phyloP scores from a whole-genome alignment of 768 basidiomycete genomes.

The Macrolepiota dolichaula region DNA sequence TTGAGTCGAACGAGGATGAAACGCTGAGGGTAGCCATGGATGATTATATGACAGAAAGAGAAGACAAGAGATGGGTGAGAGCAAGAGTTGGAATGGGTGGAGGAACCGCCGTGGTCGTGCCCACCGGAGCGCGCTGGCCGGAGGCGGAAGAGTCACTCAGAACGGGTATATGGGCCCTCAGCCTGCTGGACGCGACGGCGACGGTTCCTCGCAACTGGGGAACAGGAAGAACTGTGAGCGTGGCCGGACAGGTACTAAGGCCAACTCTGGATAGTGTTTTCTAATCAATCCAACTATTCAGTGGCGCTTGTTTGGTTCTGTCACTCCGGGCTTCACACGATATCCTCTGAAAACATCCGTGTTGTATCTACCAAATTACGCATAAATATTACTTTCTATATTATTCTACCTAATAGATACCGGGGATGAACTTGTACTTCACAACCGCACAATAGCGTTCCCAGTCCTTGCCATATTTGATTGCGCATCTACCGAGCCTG shows the following conservation, averaged over 20 bases:
- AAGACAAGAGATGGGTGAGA: neutral
- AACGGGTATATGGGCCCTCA: constrained; percentile 9
- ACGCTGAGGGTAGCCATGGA: constrained; percentile 19
- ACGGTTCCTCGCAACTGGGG: constrained; percentile 12
- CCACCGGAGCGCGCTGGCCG: constrained; percentile 5
- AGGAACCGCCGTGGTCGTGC: constrained; percentile 13
- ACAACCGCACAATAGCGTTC: constrained; percentile 85
- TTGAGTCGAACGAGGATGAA: constrained; percentile 31
- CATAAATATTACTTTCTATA: neutral
- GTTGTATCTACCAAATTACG: neutral
- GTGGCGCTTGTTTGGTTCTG: constrained; percentile 9
- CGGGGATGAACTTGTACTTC: constrained; percentile 88
- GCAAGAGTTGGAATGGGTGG: neutral
- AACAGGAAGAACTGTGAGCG: neutral
- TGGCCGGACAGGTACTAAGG: neutral
- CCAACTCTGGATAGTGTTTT: neutral
- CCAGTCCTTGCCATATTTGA: constrained; percentile 96
- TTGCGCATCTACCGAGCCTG: constrained; percentile 53
- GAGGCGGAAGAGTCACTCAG: neutral
- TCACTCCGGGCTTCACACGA: constrained; percentile 7
- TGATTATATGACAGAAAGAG: neutral
- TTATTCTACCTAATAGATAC: constrained; percentile 57
- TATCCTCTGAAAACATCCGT: neutral
- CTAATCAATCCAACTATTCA: constrained; percentile 1
- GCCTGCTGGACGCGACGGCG: constrained; percentile 12